These are phyloP conservation scores for Hirsutella rhossiliensis DNA, from an alignment of 2,329 filamentous ascomycete species.

Conservation along the genomic window DNA sequence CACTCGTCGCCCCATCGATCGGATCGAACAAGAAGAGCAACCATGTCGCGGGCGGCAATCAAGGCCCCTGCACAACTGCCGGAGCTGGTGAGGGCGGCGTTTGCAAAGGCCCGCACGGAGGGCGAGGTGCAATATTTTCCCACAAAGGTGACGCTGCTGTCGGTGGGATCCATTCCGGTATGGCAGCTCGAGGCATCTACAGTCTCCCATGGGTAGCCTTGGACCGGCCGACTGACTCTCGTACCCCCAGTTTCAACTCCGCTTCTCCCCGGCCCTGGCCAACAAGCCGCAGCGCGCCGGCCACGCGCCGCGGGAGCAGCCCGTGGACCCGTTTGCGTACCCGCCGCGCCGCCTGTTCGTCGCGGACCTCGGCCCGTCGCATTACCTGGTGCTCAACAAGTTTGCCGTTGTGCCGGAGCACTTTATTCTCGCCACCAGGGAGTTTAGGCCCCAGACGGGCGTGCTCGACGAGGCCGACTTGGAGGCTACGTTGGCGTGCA, in stretches of 20 bases:
- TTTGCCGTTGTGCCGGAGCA: conserved; percentile 60
- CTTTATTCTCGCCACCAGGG: conserved; percentile 58
- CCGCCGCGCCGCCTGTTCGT: conserved; percentile 43
- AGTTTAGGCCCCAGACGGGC: conserved; percentile 52
- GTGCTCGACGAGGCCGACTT: conserved; percentile 49
- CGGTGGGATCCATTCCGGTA: conserved; percentile 30
- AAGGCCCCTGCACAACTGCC: conserved; percentile 35
- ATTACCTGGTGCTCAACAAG: conserved; percentile 62
- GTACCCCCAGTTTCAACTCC: conserved; percentile 58
- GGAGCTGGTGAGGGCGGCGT: conserved; percentile 35
- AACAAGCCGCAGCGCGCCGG: conserved; percentile 48
- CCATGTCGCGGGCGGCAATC: conserved; percentile 22
- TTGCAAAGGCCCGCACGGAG: conserved; percentile 31
- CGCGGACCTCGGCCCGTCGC: conserved; percentile 35
- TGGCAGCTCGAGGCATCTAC: no score
- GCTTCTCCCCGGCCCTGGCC: conserved; percentile 56
- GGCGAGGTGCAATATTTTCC: conserved; percentile 42
- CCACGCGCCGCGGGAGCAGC: conserved; percentile 14
- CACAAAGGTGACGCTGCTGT: conserved; percentile 38
- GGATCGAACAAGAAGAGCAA: neutral
- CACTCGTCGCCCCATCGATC: no score
- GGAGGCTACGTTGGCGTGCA: conserved; percentile 46
- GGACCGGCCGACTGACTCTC: no score
- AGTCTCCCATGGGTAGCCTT: no score
- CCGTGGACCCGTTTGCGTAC: conserved; percentile 52